Percentiles rank a stretch among this genome's conserved stretches.
Evolutionary conservation across 1,284 basidiomycete species (phyloP).

Genomic region (Ganoderma multipileum): DNA sequence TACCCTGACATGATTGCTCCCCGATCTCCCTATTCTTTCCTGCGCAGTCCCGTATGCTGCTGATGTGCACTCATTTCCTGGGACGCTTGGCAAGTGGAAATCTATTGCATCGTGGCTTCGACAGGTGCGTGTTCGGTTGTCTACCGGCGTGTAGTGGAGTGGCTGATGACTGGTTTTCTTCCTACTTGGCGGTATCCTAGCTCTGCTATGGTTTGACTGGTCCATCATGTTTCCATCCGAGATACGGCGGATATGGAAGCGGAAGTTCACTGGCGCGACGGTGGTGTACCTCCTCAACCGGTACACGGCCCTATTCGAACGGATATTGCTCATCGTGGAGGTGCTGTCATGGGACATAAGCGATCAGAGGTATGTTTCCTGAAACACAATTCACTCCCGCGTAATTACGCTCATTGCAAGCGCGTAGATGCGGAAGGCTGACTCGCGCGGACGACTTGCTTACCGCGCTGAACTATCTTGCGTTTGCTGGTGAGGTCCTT

Average conservation of each 20-base stretch:
- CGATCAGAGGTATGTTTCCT: not conserved
- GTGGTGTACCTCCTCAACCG: slow-evolving; percentile 21
- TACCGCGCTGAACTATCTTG: slow-evolving; percentile 15
- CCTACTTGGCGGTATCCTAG: not conserved
- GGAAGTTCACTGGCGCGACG: slow-evolving; percentile 20
- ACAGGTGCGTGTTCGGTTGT: slow-evolving; percentile 8
- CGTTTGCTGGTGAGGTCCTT: slow-evolving; percentile 5
- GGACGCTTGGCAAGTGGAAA: slow-evolving; percentile 12
- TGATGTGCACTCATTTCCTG: not conserved
- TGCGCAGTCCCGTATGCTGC: not conserved
- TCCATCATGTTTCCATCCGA: slow-evolving; percentile 14
- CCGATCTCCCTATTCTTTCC: not conserved
- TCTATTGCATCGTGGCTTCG: slow-evolving; percentile 23
- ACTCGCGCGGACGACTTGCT: slow-evolving; percentile 14
- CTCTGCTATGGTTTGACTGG: slow-evolving; percentile 23
- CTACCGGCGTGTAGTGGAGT: too few relatives aligned
- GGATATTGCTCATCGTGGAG: slow-evolving; percentile 15
- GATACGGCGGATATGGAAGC: slow-evolving; percentile 19
- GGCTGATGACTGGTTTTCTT: not conserved
- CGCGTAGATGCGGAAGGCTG: slow-evolving; percentile 14
- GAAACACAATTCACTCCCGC: too few relatives aligned
- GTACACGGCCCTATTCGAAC: slow-evolving; percentile 17
- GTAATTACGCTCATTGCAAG: not conserved
- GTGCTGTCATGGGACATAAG: slow-evolving; percentile 9
- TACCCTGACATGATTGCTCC: not conserved